phyloP scores from a whole-genome alignment of 257 asterid genomes.

The Linaria vulgaris region DNA sequence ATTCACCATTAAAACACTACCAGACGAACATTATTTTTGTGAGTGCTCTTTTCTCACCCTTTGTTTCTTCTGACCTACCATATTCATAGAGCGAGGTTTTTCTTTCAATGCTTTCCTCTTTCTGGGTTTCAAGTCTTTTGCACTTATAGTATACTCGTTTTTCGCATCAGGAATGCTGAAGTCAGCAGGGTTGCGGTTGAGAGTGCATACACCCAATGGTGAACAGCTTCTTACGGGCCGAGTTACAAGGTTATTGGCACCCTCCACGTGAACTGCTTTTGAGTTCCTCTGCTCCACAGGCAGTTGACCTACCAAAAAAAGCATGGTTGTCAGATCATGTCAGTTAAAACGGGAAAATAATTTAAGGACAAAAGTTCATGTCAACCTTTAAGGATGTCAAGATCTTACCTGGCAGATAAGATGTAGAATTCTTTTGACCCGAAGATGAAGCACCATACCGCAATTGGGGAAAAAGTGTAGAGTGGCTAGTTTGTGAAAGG shows the following conservation, averaged over 20 bases:
- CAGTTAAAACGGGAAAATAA: not conserved
- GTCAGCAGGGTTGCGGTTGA: conserved; percentile 74
- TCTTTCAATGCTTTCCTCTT: conserved; percentile 26
- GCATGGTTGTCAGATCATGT: conserved; percentile 10
- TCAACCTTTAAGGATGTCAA: conserved; percentile 10
- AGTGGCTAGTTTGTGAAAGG: conserved; percentile 32
- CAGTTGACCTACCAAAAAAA: conserved; percentile 31
- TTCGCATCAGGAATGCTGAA: conserved; percentile 50
- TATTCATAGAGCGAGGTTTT: conserved; percentile 10
- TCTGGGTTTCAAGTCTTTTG: conserved; percentile 38
- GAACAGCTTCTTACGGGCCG: conserved; percentile 14
- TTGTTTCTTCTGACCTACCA: conserved; percentile 35
- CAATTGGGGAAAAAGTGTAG: conserved; percentile 30
- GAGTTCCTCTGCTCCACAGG: conserved; percentile 25
- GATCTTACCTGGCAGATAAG: conserved; percentile 33
- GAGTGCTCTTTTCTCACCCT: conserved; percentile 37
- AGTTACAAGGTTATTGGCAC: conserved; percentile 10
- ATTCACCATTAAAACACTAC: too few species aligned
- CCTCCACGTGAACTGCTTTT: conserved; percentile 24
- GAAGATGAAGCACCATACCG: conserved; percentile 30
- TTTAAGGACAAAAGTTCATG: not conserved
- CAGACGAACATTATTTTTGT: conserved; percentile 12
- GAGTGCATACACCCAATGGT: conserved; percentile 32
- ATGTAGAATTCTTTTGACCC: conserved; percentile 32
- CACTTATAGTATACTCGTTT: conserved; percentile 45